These are phyloP conservation scores for Cordyceps tenuipes DNA, from an alignment of 2,329 filamentous ascomycete genomes.

Conservation along the genomic window DNA sequence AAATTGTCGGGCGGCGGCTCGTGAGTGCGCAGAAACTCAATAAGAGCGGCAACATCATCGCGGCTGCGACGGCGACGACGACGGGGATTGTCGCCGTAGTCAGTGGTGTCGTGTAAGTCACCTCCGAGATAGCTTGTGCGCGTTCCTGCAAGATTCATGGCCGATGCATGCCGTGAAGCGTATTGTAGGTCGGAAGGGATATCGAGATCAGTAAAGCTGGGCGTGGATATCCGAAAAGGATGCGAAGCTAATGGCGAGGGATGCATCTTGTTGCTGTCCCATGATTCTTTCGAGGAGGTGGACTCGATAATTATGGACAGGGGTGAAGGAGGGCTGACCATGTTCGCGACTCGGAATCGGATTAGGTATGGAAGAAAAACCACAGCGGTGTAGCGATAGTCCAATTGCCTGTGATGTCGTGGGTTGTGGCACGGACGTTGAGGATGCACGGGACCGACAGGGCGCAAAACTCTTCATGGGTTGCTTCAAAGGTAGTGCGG, in stretches of 20 bases:
- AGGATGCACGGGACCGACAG: not conserved
- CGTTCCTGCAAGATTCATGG: not conserved
- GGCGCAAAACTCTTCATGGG: not conserved
- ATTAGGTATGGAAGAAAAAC: not conserved
- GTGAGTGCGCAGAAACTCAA: slow-evolving; percentile 42
- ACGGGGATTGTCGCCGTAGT: not conserved
- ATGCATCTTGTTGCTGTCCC: slow-evolving; percentile 7
- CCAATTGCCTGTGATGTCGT: not conserved
- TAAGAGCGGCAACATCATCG: slow-evolving; percentile 28
- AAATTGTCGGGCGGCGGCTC: slow-evolving; percentile 41
- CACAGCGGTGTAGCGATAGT: not conserved
- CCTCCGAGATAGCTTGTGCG: slow-evolving; percentile 12
- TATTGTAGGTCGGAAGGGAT: slow-evolving; percentile 4
- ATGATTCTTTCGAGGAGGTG: slow-evolving; percentile 1
- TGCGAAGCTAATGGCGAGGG: slow-evolving; percentile 12
- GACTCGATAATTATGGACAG: slow-evolving; percentile 9
- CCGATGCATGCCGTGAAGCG: slow-evolving; percentile 2
- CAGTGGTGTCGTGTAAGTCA: slow-evolving; percentile 7
- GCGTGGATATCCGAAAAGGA: slow-evolving; percentile 8
- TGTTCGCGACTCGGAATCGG: not conserved
- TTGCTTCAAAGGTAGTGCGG: not conserved
- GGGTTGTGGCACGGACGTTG: slow-evolving; percentile 8
- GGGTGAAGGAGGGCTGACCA: not conserved
- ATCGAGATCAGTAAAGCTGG: slow-evolving; percentile 8
- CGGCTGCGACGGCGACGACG: slow-evolving; percentile 6